Evolutionary conservation across 345 rosid genomes (phyloP).

Genomic region (Linum trigynum): DNA sequence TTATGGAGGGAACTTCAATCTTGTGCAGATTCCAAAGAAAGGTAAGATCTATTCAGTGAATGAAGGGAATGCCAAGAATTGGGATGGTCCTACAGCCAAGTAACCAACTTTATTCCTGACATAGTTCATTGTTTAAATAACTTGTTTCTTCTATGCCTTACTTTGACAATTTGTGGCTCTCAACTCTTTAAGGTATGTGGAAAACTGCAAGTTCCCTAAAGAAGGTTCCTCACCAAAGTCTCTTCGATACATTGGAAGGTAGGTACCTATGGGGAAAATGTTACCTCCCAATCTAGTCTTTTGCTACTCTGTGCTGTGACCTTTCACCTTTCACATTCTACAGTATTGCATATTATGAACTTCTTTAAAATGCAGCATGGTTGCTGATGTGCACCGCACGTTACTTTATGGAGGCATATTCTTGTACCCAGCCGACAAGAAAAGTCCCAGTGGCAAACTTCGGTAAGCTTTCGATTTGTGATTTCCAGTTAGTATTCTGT

Average conservation of each 20-base stretch:
- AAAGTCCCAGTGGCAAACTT: slow-evolving; percentile 82
- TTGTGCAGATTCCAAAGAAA: slow-evolving; percentile 67
- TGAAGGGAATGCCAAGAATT: slow-evolving; percentile 95
- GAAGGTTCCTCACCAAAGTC: slow-evolving; percentile 88
- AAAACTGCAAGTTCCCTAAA: slow-evolving; percentile 85
- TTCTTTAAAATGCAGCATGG: slow-evolving; percentile 56
- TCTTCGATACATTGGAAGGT: slow-evolving; percentile 94
- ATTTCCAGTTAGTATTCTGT: neutral
- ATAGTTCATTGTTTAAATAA: too few relatives aligned
- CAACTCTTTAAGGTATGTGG: slow-evolving; percentile 49
- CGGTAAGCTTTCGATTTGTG: slow-evolving; percentile 42
- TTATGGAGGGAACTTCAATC: too few relatives aligned
- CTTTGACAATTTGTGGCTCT: slow-evolving; percentile 5
- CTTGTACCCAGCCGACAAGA: slow-evolving; percentile 95
- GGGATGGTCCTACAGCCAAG: slow-evolving; percentile 95
- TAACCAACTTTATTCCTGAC: slow-evolving; percentile 17
- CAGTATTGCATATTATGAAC: slow-evolving; percentile 6
- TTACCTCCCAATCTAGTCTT: too few relatives aligned
- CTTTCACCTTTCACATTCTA: neutral
- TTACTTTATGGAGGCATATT: slow-evolving; percentile 91
- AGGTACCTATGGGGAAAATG: neutral
- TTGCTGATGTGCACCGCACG: slow-evolving; percentile 96
- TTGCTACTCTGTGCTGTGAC: too few relatives aligned
- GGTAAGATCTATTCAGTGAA: slow-evolving; percentile 95
- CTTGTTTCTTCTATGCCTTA: slow-evolving; percentile 6